Conservation (phyloP, 805 yeast genomes). For the Ogataea nakhonphanomensis region DNA sequence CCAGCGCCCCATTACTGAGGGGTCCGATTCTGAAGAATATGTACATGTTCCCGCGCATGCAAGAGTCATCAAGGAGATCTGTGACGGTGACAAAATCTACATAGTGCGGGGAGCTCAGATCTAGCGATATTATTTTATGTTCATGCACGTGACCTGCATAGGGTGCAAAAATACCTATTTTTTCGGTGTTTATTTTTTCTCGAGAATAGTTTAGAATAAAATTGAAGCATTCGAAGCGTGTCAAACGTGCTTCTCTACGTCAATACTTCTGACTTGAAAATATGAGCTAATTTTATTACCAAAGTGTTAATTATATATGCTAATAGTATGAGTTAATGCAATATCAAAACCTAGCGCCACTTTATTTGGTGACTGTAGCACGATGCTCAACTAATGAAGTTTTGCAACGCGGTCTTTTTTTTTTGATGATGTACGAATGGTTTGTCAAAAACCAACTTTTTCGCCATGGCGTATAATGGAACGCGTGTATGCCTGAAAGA, state of each 20-base stretch:
- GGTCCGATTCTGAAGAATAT: slow-evolving; percentile 29
- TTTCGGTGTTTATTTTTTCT: slow-evolving; percentile 7
- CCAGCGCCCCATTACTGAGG: slow-evolving; percentile 19
- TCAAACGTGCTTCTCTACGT: neutral
- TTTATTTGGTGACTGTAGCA: no score
- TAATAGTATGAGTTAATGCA: neutral
- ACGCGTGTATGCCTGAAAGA: neutral
- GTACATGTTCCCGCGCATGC: slow-evolving; percentile 35
- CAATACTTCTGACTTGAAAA: neutral
- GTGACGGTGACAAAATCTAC: slow-evolving; percentile 49
- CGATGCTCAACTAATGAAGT: no score
- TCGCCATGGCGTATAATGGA: neutral
- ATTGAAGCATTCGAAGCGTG: slow-evolving; percentile 10
- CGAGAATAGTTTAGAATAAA: slow-evolving; percentile 9
- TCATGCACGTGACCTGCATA: neutral
- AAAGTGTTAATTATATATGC: slow-evolving; percentile 4
- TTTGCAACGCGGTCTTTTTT: neutral
- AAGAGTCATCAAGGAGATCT: slow-evolving; percentile 39
- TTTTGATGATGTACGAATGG: neutral
- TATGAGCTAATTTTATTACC: neutral
- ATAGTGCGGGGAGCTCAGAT: slow-evolving; percentile 46
- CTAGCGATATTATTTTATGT: neutral
- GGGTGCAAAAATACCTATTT: neutral
- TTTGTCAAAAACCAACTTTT: slow-evolving; percentile 6
- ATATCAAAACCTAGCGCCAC: neutral